Evolutionary conservation across 1,139 yeast species (phyloP).

Genomic region (Spencermartinsiella ligniputridi): DNA sequence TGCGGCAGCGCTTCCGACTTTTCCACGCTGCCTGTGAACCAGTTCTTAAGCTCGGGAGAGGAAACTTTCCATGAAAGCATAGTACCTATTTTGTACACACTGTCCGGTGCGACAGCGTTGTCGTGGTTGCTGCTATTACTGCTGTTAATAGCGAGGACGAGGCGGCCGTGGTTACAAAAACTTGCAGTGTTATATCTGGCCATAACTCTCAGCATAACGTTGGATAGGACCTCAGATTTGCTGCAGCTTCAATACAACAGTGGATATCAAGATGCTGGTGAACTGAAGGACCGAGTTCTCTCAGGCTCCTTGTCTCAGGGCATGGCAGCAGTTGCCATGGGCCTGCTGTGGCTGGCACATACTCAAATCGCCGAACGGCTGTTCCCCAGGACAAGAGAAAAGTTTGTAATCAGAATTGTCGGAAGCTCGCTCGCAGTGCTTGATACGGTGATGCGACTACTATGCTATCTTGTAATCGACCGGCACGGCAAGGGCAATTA

Average conservation of each 20-base stretch:
- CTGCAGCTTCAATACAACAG: conserved; percentile 37
- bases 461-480: neutral
- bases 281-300: conserved; percentile 47
- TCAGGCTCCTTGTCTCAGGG: conserved; percentile 48
- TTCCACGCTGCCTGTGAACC: neutral
- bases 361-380: conserved; percentile 71
- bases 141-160: conserved; percentile 29
- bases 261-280: conserved; percentile 55
- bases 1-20: conserved; percentile 1
- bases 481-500: neutral
- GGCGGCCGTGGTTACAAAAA: conserved; percentile 35
- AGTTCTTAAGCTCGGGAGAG: neutral
- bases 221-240: conserved; percentile 24
- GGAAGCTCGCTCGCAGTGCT: conserved; percentile 56
- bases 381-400: conserved; percentile 65
- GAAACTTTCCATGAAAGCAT: conserved; percentile 35
- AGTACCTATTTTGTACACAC: conserved; percentile 33
- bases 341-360: conserved; percentile 68
- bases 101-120: conserved; percentile 33
- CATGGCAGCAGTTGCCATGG: conserved; percentile 58
- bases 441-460: conserved; percentile 20
- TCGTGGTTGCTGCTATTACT: conserved; percentile 35
- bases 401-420: conserved; percentile 53
- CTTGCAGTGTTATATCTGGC: conserved; percentile 31
- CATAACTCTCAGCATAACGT: conserved; percentile 30